Conservation (phyloP, 495 filamentous ascomycete genomes). For the Hypoxylon cercidicola region DNA sequence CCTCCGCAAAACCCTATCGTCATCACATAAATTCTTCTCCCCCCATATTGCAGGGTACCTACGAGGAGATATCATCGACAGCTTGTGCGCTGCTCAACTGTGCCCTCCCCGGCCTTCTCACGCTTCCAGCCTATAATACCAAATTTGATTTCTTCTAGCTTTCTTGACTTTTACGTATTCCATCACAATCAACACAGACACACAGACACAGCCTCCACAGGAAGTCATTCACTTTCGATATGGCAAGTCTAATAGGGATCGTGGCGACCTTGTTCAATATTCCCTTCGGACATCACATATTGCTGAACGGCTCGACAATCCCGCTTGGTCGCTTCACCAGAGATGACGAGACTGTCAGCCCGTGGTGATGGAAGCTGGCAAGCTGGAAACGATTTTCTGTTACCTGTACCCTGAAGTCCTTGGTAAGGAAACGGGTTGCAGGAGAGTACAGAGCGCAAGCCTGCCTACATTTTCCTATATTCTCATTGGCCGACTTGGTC, state of each 20-base stretch:
- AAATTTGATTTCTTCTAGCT: conserved; percentile 9
- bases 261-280: conserved; percentile 2
- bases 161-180: conserved; percentile 17
- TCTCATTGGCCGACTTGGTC: conserved; percentile 30
- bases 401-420: conserved; percentile 19
- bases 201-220: no score
- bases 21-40: conserved; percentile 39
- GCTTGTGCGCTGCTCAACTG: conserved; percentile 15
- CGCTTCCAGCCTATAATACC: conserved; percentile 7
- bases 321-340: conserved; percentile 14
- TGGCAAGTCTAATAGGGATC: background rate
- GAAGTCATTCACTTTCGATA: no score
- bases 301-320: conserved; percentile 10
- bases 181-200: conserved; percentile 2
- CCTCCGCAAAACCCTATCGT: conserved; percentile 29
- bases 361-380: conserved; percentile 30
- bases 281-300: conserved; percentile 2
- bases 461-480: background rate
- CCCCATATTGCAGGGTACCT: conserved; percentile 41
- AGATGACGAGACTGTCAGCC: conserved; percentile 21
- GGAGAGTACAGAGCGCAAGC: conserved; percentile 23
- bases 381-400: conserved; percentile 24
- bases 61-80: conserved; percentile 25
- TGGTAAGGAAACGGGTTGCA: conserved; percentile 25
- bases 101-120: conserved; percentile 20